Evolutionary conservation across 1,139 yeast species (phyloP), one percentile per base, ranked within the genome.

Genomic region (Yamadazyma buinensis): DNA sequence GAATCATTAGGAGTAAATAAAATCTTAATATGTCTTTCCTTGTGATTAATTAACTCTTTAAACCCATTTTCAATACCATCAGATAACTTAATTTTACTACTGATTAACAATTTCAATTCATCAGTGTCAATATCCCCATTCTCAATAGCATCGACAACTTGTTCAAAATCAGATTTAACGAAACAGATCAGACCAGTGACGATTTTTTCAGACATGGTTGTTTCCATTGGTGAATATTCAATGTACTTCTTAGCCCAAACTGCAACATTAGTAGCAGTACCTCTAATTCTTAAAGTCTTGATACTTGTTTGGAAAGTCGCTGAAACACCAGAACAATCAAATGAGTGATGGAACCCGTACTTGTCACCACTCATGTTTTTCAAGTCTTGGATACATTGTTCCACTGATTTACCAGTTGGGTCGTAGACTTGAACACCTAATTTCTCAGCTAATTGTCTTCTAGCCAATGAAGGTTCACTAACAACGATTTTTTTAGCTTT

Each of bases 181-280:
- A 62, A 66, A 42, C 71, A 61, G 55, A 66, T 64, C 8, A 68
- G 61, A 11, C 72, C 72, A 3, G 70, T 63, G 19, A 67, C 55
- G 8, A 48, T 39, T 33, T 61, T 64, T 44, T 66, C 72, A 29
- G 61, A 55, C 43, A 56, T 54, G 2, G 72, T 66, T 13, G 64
- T 47, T 34, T 56, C 57, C 71, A 66, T 65, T 18, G 68, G 70
- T 28, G 52, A 57, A 38, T 52, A 61, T 18, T 55, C 54, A 15
- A 63, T 50, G 11, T 60, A 57, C 23, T 54, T 51, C 38, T 61
- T 59, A 17, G 67, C 63, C 84, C 84, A 74, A 30, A 73, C 69
- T 30, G 86, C 86, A 25, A 80, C 70, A 48, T 80, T 80, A 32
- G 80, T 77, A 5, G 83, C 82, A 11, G 64, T 62, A 30, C 86